A percentile compares a stretch with the other conserved stretches of the same genome.
Conservation (phyloP, 306 rosid genomes). For the Fagus sylvatica region DNA sequence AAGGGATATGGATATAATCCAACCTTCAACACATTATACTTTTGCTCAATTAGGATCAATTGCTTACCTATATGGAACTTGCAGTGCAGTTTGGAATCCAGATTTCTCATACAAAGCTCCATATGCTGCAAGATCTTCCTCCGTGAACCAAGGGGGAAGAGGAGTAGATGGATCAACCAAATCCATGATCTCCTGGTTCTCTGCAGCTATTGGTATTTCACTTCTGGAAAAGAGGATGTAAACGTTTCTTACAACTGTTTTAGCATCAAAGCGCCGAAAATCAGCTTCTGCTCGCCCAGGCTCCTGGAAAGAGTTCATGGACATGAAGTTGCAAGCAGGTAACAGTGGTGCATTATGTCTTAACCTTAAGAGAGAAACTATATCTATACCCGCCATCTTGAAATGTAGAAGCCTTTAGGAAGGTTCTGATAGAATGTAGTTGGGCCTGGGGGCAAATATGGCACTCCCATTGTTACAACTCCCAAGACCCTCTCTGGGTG, state of each 20-base stretch:
- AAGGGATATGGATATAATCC: no score
- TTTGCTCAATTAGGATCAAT: background rate
- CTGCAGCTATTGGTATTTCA: constrained; percentile 72
- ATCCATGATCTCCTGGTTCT: constrained; percentile 85
- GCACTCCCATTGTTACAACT: constrained; percentile 69
- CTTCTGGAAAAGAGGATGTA: constrained; percentile 77
- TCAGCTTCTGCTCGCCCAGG: constrained; percentile 88
- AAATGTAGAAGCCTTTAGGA: constrained; percentile 80
- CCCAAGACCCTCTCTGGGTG: constrained; percentile 76
- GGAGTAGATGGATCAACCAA: constrained; percentile 67
- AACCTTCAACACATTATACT: no score
- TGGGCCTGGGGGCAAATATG: constrained; percentile 51
- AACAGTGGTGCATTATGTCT: background rate
- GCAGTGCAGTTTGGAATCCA: constrained; percentile 66
- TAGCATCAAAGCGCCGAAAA: constrained; percentile 69
- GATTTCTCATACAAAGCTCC: constrained; percentile 73
- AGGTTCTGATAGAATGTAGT: constrained; percentile 10
- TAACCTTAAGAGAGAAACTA: background rate
- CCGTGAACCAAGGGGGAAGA: constrained; percentile 78
- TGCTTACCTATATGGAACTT: constrained; percentile 73
- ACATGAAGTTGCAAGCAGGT: constrained; percentile 12
- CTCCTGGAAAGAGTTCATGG: constrained; percentile 35
- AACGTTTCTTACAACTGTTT: constrained; percentile 63
- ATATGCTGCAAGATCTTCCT: constrained; percentile 67
- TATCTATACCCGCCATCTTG: constrained; percentile 62